Percentiles rank a stretch among this genome's conserved stretches.
These are phyloP conservation scores for Lanmaoa rubissima DNA, from an alignment of 768 basidiomycete species.

Conservation along the genomic window DNA sequence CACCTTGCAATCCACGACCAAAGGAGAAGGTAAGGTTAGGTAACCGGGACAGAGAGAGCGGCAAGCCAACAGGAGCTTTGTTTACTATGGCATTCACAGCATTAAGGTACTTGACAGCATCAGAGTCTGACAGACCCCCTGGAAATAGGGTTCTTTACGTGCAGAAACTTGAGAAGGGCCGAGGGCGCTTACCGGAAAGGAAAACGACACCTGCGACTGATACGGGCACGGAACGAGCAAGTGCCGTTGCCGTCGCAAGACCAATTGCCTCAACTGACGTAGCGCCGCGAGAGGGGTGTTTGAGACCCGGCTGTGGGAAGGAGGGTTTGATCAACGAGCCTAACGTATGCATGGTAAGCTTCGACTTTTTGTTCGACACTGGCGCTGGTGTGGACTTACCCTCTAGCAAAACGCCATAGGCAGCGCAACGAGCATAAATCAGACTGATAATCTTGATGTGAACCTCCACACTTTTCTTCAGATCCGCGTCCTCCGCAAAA, in stretches of 20 bases:
- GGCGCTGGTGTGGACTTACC: conserved; percentile 29
- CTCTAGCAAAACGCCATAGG: conserved; percentile 49
- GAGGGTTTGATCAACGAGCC: conserved; percentile 52
- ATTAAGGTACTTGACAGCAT: conserved; percentile 42
- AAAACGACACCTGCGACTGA: conserved; percentile 51
- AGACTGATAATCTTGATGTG: conserved; percentile 44
- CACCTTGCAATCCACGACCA: conserved; percentile 49
- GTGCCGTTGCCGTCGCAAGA: conserved; percentile 43
- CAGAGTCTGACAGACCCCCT: conserved; percentile 45
- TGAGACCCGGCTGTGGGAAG: conserved; percentile 48
- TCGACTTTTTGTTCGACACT: not conserved
- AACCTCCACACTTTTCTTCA: conserved; percentile 45
- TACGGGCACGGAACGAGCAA: conserved; percentile 45
- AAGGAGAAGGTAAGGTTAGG: conserved; percentile 51
- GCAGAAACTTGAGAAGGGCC: not conserved
- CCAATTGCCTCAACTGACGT: conserved; percentile 43
- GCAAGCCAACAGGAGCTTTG: conserved; percentile 31
- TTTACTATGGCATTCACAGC: conserved; percentile 41
- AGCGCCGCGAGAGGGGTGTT: conserved; percentile 38
- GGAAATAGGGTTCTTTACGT: not conserved
- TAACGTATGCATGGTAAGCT: conserved; percentile 15
- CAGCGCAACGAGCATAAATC: conserved; percentile 45
- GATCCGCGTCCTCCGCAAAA: conserved; percentile 46
- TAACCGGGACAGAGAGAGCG: conserved; percentile 35
- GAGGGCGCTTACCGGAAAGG: conserved; percentile 40